Percentiles rank a stretch among this genome's conserved stretches.
Conservation (phyloP, 192 early-diverging fungal genomes). For the Coemansia furcata region DNA sequence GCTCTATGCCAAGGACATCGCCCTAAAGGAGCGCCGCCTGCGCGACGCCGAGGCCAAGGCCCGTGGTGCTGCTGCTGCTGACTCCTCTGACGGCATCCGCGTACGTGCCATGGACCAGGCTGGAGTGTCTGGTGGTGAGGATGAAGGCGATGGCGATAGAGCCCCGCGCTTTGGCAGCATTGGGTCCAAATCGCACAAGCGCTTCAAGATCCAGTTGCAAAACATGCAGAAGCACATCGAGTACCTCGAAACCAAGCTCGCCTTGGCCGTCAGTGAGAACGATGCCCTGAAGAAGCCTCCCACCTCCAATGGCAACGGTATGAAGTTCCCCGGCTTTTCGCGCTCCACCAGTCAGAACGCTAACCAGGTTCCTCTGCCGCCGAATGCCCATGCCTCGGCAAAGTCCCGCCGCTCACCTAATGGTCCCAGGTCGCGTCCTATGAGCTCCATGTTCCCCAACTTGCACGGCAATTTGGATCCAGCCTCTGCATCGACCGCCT, state of each 20-base stretch:
- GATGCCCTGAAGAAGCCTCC: conserved; percentile 32
- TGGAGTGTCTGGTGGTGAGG: background rate
- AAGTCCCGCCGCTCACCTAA: conserved; percentile 3
- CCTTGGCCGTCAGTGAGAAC: conserved; percentile 47
- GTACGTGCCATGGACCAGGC: conserved; percentile 33
- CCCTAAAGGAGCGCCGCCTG: conserved; percentile 25
- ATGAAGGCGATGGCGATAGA: conserved; percentile 10
- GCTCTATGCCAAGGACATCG: conserved; percentile 37
- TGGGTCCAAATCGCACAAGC: conserved; percentile 51
- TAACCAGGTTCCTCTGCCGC: background rate
- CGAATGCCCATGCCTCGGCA: background rate
- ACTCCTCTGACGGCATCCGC: conserved; percentile 39
- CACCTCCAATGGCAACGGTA: conserved; percentile 1
- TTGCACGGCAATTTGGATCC: conserved; percentile 39
- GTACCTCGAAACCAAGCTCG: conserved; percentile 51
- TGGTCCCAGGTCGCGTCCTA: conserved; percentile 7
- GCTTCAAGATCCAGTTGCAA: conserved; percentile 53
- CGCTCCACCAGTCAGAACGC: conserved; percentile 19
- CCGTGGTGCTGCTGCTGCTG: conserved; percentile 10
- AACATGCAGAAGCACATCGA: conserved; percentile 55
- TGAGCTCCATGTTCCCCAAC: conserved; percentile 44
- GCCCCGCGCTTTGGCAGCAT: conserved; percentile 28
- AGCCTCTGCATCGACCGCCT: conserved; percentile 19
- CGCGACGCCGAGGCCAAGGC: conserved; percentile 24
- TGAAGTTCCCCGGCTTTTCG: conserved; percentile 27